A percentile compares a stretch with the other conserved stretches of the same genome.
Evolutionary conservation across 2,329 filamentous ascomycete genomes (phyloP).

Genomic region (Ampelomyces quisqualis): DNA sequence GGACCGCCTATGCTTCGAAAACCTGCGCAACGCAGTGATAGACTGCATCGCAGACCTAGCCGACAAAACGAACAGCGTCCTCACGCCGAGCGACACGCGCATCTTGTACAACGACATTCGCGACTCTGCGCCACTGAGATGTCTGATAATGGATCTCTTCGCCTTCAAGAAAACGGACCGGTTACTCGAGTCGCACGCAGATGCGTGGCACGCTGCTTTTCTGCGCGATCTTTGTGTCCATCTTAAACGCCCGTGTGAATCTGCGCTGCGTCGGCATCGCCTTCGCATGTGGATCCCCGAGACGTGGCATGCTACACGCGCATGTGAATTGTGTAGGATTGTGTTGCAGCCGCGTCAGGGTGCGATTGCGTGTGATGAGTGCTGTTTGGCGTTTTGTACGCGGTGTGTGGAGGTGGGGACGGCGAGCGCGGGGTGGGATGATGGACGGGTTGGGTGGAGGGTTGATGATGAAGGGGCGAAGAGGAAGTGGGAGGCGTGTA

Average conservation of each 20-base stretch:
- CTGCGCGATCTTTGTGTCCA: slow-evolving; percentile 50
- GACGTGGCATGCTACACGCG: slow-evolving; percentile 35
- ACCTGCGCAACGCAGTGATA: slow-evolving; percentile 48
- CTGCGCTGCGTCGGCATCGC: slow-evolving; percentile 46
- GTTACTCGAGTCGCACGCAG: slow-evolving; percentile 49
- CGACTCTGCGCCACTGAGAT: slow-evolving; percentile 42
- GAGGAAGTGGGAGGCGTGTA: slow-evolving; percentile 40
- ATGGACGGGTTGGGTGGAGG: slow-evolving; percentile 22
- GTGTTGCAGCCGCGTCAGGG: slow-evolving; percentile 45
- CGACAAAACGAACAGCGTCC: slow-evolving; percentile 52
- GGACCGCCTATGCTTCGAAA: slow-evolving; percentile 51
- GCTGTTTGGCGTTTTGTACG: slow-evolving; percentile 46
- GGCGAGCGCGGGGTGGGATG: slow-evolving; percentile 36
- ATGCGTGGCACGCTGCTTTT: slow-evolving; percentile 52
- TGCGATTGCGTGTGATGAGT: slow-evolving; percentile 45
- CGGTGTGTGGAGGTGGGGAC: slow-evolving; percentile 41
- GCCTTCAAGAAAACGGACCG: slow-evolving; percentile 56
- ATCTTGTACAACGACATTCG: slow-evolving; percentile 50
- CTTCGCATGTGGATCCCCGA: slow-evolving; percentile 45
- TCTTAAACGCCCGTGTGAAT: slow-evolving; percentile 49
- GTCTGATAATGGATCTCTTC: slow-evolving; percentile 52
- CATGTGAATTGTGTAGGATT: slow-evolving; percentile 43
- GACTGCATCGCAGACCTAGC: slow-evolving; percentile 48
- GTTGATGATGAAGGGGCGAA: slow-evolving; percentile 20
- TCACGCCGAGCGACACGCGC: slow-evolving; percentile 52